Evolutionary conservation across 805 yeast genomes (phyloP), one percentile per base, ranked within the genome.

Genomic region (Cyberlindnera japonica): DNA sequence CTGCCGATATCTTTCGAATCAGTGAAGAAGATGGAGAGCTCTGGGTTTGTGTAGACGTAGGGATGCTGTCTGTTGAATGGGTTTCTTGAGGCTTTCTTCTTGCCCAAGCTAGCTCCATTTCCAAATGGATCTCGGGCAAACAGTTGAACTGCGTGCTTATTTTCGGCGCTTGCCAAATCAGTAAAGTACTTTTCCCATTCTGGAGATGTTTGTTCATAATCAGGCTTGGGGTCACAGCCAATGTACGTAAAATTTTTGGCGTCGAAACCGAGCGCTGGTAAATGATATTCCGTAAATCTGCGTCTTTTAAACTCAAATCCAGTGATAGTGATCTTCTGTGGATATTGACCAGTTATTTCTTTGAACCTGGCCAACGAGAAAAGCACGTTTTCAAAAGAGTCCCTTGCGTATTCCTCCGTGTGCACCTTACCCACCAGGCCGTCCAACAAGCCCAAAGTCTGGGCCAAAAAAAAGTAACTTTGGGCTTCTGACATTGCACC

Each of bases 361-460:
- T 71, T 57, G 54, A 69, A 84, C 37, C 77, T 62, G 25, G 74
- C 66, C 2, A 82, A 48, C 48, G 83, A 76, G 57, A 77, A 83
- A 3, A 83, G 44, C 6, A 85, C 73, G 58, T 86, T 86, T 54
- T 86, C 95, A 55, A 81, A 81, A 2, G 93, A 83, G 58, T 86
- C 95, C 28, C 87, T 63, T 0, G 95, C 88, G 56, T 59, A 81
- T 49, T 83, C 90, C 53, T 86, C 95, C 1, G 79, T 62, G 6
- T 66, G 45, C 1, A 81, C 59, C 20, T 55, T 48, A 5, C 39
- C 27, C 16, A 16, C 55, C 25, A n/a, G 14, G 4, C 18, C 28
- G 3, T 40, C 39, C 3, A 45, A 9, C 4, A 41, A 28, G 40
- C 47, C 42, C 35, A 77, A 48, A 12, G 60, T 54, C 25, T 51